phyloP scores from a whole-genome alignment of 2,329 filamentous ascomycete genomes.

The Fusarium coffeatum region DNA sequence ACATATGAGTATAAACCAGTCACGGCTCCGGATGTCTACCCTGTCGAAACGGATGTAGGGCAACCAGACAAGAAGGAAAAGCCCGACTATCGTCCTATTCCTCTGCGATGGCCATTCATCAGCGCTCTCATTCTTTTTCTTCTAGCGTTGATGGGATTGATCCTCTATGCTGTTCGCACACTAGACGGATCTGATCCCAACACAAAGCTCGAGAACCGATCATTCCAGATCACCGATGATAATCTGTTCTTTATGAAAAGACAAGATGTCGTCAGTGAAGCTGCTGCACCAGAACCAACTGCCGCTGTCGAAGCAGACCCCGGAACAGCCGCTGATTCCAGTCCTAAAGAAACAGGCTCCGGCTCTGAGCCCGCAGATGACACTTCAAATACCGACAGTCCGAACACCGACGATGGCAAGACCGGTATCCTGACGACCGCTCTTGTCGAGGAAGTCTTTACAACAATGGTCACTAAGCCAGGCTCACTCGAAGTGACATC shows the following conservation, averaged over 20 bases:
- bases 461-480: slow-evolving; percentile 18
- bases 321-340: not conserved
- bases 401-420: not conserved
- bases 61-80: slow-evolving; percentile 18
- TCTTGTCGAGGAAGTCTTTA: slow-evolving; percentile 26
- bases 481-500: slow-evolving; percentile 10
- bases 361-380: slow-evolving; percentile 3
- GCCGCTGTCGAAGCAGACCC: slow-evolving; percentile 1
- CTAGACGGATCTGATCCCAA: slow-evolving; percentile 25
- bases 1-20: slow-evolving; percentile 31
- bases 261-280: slow-evolving; percentile 12
- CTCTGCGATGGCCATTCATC: slow-evolving; percentile 35
- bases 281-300: not conserved
- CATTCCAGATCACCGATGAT: not conserved
- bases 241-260: slow-evolving; percentile 20
- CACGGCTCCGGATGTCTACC: slow-evolving; percentile 12
- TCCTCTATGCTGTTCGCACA: slow-evolving; percentile 20
- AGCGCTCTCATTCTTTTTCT: slow-evolving; percentile 19
- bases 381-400: not conserved
- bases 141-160: slow-evolving; percentile 17
- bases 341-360: not conserved
- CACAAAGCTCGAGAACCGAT: slow-evolving; percentile 20
- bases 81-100: slow-evolving; percentile 37
- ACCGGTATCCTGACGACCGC: slow-evolving; percentile 23
- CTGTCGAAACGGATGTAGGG: slow-evolving; percentile 7